Evolutionary conservation across 768 basidiomycete species (phyloP).

Genomic region (Serendipita sp.): DNA sequence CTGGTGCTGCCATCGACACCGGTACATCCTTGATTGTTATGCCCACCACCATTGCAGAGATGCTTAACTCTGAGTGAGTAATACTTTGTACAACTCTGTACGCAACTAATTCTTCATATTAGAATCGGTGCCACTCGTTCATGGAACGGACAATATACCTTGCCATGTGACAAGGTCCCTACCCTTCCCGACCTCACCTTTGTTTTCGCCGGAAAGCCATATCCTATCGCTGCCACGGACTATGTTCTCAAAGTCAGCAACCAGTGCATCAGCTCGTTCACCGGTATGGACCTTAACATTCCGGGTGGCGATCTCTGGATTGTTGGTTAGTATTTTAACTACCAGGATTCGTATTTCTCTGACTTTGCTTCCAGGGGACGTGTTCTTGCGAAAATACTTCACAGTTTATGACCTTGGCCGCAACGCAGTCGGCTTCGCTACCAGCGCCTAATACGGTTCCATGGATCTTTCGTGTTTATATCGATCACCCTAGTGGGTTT

Average conservation of each 20-base stretch:
- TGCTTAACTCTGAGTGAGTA: conserved; percentile 66
- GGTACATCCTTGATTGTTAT: conserved; percentile 91
- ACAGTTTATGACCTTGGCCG: conserved; percentile 75
- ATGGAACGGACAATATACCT: conserved; percentile 91
- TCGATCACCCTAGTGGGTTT: too few relatives aligned
- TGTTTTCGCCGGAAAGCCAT: conserved; percentile 65
- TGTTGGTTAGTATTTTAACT: conserved; percentile 37
- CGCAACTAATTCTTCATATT: background rate
- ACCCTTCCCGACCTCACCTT: conserved; percentile 70
- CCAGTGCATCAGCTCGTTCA: conserved; percentile 89
- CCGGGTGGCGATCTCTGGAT: conserved; percentile 78
- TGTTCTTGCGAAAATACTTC: conserved; percentile 81
- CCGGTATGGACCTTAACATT: conserved; percentile 74
- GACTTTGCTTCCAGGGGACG: conserved; percentile 39
- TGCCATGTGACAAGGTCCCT: conserved; percentile 80
- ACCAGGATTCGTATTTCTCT: background rate
- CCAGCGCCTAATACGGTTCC: background rate
- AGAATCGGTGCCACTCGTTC: conserved; percentile 81
- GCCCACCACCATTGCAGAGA: conserved; percentile 89
- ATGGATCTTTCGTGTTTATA: too few relatives aligned
- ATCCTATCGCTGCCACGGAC: conserved; percentile 64
- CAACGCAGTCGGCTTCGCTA: conserved; percentile 75
- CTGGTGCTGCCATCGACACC: conserved; percentile 85
- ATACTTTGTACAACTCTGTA: background rate
- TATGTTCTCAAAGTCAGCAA: conserved; percentile 84